Base-by-base conservation (phyloP, 345 rosid species). In the Citrus medica region DNA sequence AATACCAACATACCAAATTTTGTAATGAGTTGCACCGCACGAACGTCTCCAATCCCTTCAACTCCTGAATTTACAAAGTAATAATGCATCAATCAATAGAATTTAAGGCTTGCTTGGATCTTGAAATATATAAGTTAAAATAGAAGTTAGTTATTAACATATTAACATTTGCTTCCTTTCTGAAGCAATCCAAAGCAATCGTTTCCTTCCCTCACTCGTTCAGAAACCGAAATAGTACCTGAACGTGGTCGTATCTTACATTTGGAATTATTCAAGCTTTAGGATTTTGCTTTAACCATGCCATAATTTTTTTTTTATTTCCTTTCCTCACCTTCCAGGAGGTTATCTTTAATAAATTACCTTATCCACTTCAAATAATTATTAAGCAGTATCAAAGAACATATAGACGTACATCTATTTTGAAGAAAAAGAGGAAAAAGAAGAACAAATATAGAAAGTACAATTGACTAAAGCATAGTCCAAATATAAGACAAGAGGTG, bases 1-100 rank as follows among this genome's bases (percentile, higher is more conserved):
- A 32, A 68, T 72, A 74, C 37, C 58, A 48, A 77, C 88, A 75
- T 89, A 93, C 98, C 98, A 83, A 92, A 95, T 85, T 84, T 88
- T 78, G 84, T 79, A 75, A 95, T 89, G 77, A 95, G 83, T 77
- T 92, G 86, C 84, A 91, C 84, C 24, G 97, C 98, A 85, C 85
- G 85, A 70, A 92, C 94, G 67, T 81, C 82, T 70, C 99, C 99
- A 55, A 95, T 91, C 71, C 98, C 98, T 53, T 87, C 90, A 76
- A 93, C 94, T 83, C 98, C 99, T 92, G 91, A 87, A 88, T 9
- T 69, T 27, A 74, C 59, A 79, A 35, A 65, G 64, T 64, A 78
- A 62, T 56, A 62, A 67, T 64, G 37, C 33, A 75, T 82, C 82
- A 51, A 74, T 75, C 10, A 62, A 32, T 28, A 13, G 63, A 61